Percentiles rank a stretch among this genome's conserved stretches.
These are phyloP conservation scores for Salix viminalis DNA, from an alignment of 345 rosid genomes.

Conservation along the genomic window DNA sequence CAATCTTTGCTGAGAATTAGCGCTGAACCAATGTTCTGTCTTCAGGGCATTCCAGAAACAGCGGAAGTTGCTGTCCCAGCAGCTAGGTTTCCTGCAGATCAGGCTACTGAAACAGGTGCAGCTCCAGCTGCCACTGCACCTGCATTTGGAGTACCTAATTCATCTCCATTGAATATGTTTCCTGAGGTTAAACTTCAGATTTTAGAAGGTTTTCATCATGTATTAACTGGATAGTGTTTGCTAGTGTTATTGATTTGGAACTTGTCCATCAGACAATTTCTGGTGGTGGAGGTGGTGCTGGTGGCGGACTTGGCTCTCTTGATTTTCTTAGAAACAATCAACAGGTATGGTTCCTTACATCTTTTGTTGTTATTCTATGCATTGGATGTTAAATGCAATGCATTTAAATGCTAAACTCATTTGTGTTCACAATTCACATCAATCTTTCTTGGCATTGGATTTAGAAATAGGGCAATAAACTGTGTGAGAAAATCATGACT, in stretches of 20 bases:
- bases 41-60: slow-evolving; percentile 89
- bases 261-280: slow-evolving; percentile 57
- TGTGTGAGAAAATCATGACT: too few species aligned
- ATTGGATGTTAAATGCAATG: background rate
- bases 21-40: slow-evolving; percentile 21
- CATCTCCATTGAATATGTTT: slow-evolving; percentile 91
- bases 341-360: slow-evolving; percentile 47
- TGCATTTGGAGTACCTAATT: slow-evolving; percentile 70
- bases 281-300: slow-evolving; percentile 33
- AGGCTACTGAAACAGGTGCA: slow-evolving; percentile 53
- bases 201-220: background rate
- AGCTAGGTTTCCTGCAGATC: slow-evolving; percentile 41
- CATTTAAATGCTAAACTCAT: too few species aligned
- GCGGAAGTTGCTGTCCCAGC: slow-evolving; percentile 73
- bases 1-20: slow-evolving; percentile 1
- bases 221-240: slow-evolving; percentile 7
- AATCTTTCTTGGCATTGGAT: too few species aligned
- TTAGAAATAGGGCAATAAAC: too few species aligned
- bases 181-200: slow-evolving; percentile 58
- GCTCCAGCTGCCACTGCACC: slow-evolving; percentile 40
- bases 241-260: slow-evolving; percentile 13
- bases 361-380: slow-evolving; percentile 8
- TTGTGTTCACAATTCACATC: too few species aligned
- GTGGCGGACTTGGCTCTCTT: slow-evolving; percentile 74
- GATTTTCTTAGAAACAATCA: slow-evolving; percentile 90